Conservation (phyloP, 805 yeast genomes). For the Spencermartinsiella europaea region DNA sequence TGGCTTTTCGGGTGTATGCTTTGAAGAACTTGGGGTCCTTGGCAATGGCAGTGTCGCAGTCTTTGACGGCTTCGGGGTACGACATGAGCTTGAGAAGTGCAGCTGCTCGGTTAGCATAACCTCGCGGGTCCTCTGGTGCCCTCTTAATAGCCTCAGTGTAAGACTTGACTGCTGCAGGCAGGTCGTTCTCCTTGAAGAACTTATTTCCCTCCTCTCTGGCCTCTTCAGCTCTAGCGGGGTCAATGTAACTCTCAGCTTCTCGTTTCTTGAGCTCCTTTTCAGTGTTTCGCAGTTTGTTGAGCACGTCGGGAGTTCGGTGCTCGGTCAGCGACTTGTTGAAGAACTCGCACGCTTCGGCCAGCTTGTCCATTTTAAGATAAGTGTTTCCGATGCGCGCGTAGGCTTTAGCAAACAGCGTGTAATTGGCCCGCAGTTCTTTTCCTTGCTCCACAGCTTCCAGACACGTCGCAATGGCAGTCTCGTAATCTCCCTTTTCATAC, state of each 20-base stretch:
- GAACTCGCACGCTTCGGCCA: constrained; percentile 64
- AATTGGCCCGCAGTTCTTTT: constrained; percentile 85
- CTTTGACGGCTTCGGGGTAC: constrained; percentile 93
- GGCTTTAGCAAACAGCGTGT: constrained; percentile 85
- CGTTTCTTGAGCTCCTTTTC: constrained; percentile 78
- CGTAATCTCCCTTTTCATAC: constrained; percentile 90
- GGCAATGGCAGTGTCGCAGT: constrained; percentile 84
- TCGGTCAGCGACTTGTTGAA: constrained; percentile 93
- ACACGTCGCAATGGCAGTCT: constrained; percentile 77
- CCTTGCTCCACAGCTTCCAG: constrained; percentile 82
- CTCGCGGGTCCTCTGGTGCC: constrained; percentile 95
- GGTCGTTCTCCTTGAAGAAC: constrained; percentile 80
- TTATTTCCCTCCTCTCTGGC: constrained; percentile 93
- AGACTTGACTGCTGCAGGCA: constrained; percentile 94
- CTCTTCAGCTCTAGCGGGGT: constrained; percentile 90
- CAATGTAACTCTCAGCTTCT: constrained; percentile 74
- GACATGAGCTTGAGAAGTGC: constrained; percentile 91
- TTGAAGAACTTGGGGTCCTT: constrained; percentile 85
- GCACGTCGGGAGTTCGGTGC: constrained; percentile 91
- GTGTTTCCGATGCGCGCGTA: constrained; percentile 86
- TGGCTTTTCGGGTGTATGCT: constrained; percentile 96
- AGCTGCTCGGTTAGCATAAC: constrained; percentile 97
- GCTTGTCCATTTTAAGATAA: constrained; percentile 69
- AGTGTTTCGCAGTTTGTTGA: constrained; percentile 78
- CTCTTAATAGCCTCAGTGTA: constrained; percentile 95